Evolutionary conservation across 768 basidiomycete species (phyloP).

Genomic region (Xerocomellus chrysenteron): DNA sequence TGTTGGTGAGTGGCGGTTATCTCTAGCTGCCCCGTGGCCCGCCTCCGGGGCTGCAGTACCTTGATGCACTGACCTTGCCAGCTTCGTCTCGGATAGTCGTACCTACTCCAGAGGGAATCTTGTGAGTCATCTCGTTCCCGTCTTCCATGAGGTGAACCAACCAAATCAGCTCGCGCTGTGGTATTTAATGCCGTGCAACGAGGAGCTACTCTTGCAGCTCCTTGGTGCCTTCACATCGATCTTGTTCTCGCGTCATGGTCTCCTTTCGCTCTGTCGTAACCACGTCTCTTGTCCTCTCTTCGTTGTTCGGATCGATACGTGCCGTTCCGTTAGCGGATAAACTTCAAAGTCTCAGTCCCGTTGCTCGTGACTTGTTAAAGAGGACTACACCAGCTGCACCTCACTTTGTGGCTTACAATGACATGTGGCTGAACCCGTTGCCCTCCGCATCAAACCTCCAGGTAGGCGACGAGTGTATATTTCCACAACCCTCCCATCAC

Average conservation of each 20-base stretch:
- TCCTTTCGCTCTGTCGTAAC: constrained; percentile 7
- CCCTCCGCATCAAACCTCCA: constrained; percentile 45
- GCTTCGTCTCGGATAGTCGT: neutral
- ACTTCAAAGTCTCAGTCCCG: constrained; percentile 20
- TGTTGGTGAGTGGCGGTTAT: neutral
- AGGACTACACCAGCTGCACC: constrained; percentile 43
- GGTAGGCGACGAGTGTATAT: constrained; percentile 25
- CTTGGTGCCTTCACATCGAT: neutral
- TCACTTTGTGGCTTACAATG: constrained; percentile 44
- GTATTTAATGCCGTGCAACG: constrained; percentile 19
- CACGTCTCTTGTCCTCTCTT: neutral
- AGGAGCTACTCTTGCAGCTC: neutral
- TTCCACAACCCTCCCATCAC: neutral
- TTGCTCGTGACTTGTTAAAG: constrained; percentile 23
- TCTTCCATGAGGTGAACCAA: constrained; percentile 1
- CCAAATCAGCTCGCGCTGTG: neutral
- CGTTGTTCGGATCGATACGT: constrained; percentile 5
- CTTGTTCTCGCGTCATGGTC: constrained; percentile 12
- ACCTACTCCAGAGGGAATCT: neutral
- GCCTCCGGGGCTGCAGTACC: constrained; percentile 3
- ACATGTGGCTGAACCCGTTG: constrained; percentile 41
- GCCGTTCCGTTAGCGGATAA: constrained; percentile 24
- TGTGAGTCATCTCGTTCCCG: constrained; percentile 7
- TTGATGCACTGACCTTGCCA: neutral
- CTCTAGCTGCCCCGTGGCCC: neutral